Percentiles rank a stretch among this genome's conserved stretches.
Evolutionary conservation across 371 early-diverging fungal genomes (phyloP).

Genomic region (Apophysomyces trapeziformis): DNA sequence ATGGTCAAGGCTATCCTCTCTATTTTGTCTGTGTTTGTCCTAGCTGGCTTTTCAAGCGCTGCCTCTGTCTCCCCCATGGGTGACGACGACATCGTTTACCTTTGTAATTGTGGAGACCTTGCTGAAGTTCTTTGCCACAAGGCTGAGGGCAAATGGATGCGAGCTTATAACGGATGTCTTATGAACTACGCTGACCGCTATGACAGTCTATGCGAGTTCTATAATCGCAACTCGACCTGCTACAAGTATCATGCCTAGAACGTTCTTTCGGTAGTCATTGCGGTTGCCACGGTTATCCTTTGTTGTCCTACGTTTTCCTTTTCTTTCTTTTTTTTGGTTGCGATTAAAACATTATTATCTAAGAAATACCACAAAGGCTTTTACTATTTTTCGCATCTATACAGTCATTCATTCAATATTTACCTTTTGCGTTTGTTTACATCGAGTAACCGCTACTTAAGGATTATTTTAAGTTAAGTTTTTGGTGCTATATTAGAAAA

Average conservation of each 20-base stretch:
- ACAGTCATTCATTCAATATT: too few relatives aligned
- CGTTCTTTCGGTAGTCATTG: background rate
- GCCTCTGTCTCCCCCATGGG: background rate
- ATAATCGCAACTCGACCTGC: background rate
- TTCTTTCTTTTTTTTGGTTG: background rate
- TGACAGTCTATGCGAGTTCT: background rate
- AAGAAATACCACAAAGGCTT: too few relatives aligned
- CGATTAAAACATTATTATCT: too few relatives aligned
- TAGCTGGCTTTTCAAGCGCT: background rate
- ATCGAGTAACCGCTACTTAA: too few relatives aligned
- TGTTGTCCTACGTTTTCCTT: conserved; percentile 2
- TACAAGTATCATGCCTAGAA: background rate
- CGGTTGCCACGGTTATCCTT: background rate
- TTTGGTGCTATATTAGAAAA: too few relatives aligned
- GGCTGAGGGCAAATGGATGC: background rate
- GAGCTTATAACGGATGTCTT: background rate
- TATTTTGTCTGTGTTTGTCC: background rate
- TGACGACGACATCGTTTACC: background rate
- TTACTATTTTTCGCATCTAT: too few relatives aligned
- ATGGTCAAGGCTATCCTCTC: conserved; percentile 9
- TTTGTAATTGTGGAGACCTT: background rate
- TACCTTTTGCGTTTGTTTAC: too few relatives aligned
- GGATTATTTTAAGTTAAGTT: too few relatives aligned
- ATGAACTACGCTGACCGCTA: background rate
- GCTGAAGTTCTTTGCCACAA: background rate